Evolutionary conservation across 1,284 basidiomycete species (phyloP).

Genomic region (Chalciporus piperatoides): DNA sequence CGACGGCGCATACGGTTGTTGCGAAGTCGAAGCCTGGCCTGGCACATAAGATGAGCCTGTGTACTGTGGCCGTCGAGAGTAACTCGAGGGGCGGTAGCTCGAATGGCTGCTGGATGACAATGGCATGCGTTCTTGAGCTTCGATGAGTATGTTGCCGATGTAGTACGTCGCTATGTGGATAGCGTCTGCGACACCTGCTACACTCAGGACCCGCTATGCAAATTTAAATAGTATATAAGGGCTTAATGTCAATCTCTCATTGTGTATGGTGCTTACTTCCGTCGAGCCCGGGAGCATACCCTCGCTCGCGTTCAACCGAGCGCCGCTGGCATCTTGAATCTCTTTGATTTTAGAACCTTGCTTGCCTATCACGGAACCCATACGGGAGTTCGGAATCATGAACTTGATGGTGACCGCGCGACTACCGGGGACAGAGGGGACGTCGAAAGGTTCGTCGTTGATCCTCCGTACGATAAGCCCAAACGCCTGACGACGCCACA

Average conservation of each 20-base stretch:
- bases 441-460: slow-evolving; percentile 98
- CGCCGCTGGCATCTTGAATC: slow-evolving; percentile 98
- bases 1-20: slow-evolving; percentile 43
- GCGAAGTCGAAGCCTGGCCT: slow-evolving; percentile 42
- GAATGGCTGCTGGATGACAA: slow-evolving; percentile 45
- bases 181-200: slow-evolving; percentile 98
- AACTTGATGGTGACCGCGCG: slow-evolving; percentile 99
- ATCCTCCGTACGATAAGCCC: slow-evolving; percentile 98
- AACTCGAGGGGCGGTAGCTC: slow-evolving; percentile 54
- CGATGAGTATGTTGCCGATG: slow-evolving; percentile 94
- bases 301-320: slow-evolving; percentile 93
- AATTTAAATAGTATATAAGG: slow-evolving; percentile 15
- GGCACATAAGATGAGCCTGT: slow-evolving; percentile 71
- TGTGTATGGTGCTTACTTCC: slow-evolving; percentile 57
- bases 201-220: slow-evolving; percentile 85
- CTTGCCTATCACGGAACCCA: slow-evolving; percentile 99
- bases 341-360: slow-evolving; percentile 99
- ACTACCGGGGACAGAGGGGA: slow-evolving; percentile 95
- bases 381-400: slow-evolving; percentile 98
- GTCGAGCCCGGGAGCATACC: slow-evolving; percentile 99
- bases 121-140: slow-evolving; percentile 87
- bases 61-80: slow-evolving; percentile 49
- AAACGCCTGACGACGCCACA: slow-evolving; percentile 69
- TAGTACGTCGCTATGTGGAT: slow-evolving; percentile 99
- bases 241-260: slow-evolving; percentile 4